Evolutionary conservation across 306 rosid genomes (phyloP).

Genomic region (Carpinus fangiana): DNA sequence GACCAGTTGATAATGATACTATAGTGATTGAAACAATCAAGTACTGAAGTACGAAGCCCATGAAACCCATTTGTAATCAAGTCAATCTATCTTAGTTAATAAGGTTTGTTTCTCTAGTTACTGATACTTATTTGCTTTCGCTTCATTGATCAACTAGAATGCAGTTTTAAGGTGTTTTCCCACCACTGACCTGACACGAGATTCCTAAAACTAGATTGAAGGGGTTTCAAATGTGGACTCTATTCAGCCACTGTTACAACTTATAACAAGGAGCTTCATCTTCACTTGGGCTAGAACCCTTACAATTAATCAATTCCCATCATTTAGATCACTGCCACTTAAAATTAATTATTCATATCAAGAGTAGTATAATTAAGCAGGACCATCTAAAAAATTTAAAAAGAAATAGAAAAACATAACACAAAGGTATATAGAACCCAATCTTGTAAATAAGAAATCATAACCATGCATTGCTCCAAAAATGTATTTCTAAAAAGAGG

Average conservation of each 20-base stretch:
- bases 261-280: not conserved
- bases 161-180: conserved; percentile 4
- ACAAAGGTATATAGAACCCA: not conserved
- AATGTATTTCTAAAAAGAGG: not conserved
- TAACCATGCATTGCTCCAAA: not conserved
- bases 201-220: not conserved
- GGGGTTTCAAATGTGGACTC: conserved; percentile 13
- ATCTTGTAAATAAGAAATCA: not conserved
- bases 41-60: not conserved
- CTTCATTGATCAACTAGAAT: conserved; percentile 1
- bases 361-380: not conserved
- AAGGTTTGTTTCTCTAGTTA: not conserved
- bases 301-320: not conserved
- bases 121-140: not conserved
- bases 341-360: not conserved
- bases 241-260: not conserved
- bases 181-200: conserved; percentile 1
- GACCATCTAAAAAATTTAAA: not conserved
- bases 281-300: not conserved
- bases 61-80: not conserved
- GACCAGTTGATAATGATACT: conserved; percentile 12
- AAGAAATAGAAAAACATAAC: not conserved
- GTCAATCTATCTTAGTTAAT: not conserved
- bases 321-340: not conserved
- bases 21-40: conserved; percentile 11